A percentile compares a stretch with the other conserved stretches of the same genome.
These are phyloP conservation scores for Hibiscus trionum DNA, from an alignment of 345 rosid species.

Conservation along the genomic window DNA sequence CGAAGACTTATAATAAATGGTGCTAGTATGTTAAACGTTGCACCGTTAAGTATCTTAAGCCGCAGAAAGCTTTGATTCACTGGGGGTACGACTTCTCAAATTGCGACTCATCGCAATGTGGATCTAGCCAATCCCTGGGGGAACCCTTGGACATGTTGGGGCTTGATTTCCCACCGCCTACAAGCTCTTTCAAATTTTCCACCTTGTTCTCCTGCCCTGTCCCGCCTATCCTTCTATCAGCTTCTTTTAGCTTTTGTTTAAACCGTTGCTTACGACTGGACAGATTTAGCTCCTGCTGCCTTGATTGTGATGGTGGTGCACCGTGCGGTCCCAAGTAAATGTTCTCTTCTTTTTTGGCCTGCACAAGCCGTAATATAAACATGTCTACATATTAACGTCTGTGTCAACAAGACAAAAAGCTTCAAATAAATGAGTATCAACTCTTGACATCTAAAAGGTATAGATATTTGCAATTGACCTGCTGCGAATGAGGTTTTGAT, in stretches of 20 bases:
- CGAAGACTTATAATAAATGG: not conserved
- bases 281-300: constrained; percentile 47
- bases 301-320: constrained; percentile 71
- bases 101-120: constrained; percentile 85
- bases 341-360: constrained; percentile 56
- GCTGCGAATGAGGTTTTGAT: constrained; percentile 55
- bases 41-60: constrained; percentile 5
- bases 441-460: not conserved
- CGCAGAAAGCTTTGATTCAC: constrained; percentile 20
- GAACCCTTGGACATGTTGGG: constrained; percentile 45
- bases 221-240: constrained; percentile 51
- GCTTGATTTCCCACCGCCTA: constrained; percentile 40
- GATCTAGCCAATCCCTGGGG: constrained; percentile 78
- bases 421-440: not conserved
- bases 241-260: constrained; percentile 83
- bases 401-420: not conserved
- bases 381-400: not conserved
- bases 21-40: not conserved
- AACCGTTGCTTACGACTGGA: constrained; percentile 70
- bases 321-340: constrained; percentile 94
- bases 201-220: constrained; percentile 82
- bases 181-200: constrained; percentile 69
- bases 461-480: constrained; percentile 31
- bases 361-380: constrained; percentile 7
- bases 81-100: constrained; percentile 53